phyloP scores from a whole-genome alignment of 179 eudicot species.

The Silene coronaria region DNA sequence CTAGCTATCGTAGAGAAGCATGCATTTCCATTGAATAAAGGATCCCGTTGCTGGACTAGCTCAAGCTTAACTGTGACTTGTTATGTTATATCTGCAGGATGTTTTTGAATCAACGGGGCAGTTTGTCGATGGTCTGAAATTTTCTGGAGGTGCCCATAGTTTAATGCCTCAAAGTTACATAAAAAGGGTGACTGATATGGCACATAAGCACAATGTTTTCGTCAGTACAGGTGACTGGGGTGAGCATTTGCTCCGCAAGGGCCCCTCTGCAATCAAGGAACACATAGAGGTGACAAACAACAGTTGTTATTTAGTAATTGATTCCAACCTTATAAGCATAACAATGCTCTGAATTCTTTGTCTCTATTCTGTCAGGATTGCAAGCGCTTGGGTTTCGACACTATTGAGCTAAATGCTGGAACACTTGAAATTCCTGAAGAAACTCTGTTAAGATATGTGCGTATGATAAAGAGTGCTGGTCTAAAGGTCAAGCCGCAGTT shows the following conservation, averaged over 20 bases:
- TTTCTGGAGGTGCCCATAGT: slow-evolving; percentile 74
- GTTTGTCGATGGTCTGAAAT: slow-evolving; percentile 85
- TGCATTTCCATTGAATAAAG: no score
- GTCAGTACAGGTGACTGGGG: slow-evolving; percentile 98
- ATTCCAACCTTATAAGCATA: not conserved
- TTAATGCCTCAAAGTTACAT: slow-evolving; percentile 58
- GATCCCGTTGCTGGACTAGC: no score
- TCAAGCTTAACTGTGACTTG: not conserved
- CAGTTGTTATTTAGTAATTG: not conserved
- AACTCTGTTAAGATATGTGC: slow-evolving; percentile 64
- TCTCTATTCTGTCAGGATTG: slow-evolving; percentile 50
- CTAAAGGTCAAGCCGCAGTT: slow-evolving; percentile 82
- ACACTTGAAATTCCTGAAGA: slow-evolving; percentile 83
- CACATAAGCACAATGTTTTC: slow-evolving; percentile 69
- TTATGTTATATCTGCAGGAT: slow-evolving; percentile 43
- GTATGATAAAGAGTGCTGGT: slow-evolving; percentile 69
- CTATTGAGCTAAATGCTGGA: slow-evolving; percentile 65
- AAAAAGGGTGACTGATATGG: slow-evolving; percentile 72
- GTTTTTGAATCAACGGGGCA: slow-evolving; percentile 84
- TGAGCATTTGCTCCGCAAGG: slow-evolving; percentile 63
- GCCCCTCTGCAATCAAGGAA: slow-evolving; percentile 73
- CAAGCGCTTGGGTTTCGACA: slow-evolving; percentile 81
- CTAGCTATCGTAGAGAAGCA: no score
- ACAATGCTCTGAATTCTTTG: slow-evolving; percentile 1
- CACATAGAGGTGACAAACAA: slow-evolving; percentile 75